A percentile compares a stretch with the other conserved stretches of the same genome.
phyloP scores from a whole-genome alignment of 441 rosid species.

The Croton setiger region DNA sequence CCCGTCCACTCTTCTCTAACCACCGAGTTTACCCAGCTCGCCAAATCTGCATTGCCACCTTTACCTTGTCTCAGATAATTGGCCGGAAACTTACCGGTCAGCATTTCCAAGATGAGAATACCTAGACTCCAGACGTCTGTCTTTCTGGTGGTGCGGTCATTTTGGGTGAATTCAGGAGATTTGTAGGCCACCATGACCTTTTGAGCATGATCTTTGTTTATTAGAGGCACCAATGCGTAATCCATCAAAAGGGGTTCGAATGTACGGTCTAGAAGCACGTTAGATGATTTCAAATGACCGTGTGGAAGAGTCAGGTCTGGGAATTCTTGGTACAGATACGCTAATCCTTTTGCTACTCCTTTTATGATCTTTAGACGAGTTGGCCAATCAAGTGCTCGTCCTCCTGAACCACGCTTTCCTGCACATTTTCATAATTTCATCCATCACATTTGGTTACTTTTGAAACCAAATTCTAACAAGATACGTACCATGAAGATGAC shows the following conservation, averaged over 20 bases:
- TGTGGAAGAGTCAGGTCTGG: slow-evolving; percentile 53
- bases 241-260: slow-evolving; percentile 59
- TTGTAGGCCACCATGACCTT: slow-evolving; percentile 70
- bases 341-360: slow-evolving; percentile 75
- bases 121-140: slow-evolving; percentile 94
- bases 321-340: slow-evolving; percentile 55
- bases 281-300: slow-evolving; percentile 87
- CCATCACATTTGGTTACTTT: too few relatives aligned
- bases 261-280: slow-evolving; percentile 55
- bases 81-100: slow-evolving; percentile 81
- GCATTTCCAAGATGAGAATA: slow-evolving; percentile 63
- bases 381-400: slow-evolving; percentile 62
- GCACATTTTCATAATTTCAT: too few relatives aligned
- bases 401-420: slow-evolving; percentile 47
- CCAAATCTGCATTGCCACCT: slow-evolving; percentile 52
- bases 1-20: slow-evolving; percentile 84
- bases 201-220: slow-evolving; percentile 63
- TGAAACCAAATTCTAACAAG: too few relatives aligned
- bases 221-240: slow-evolving; percentile 55
- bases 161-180: slow-evolving; percentile 68
- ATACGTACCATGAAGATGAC: slow-evolving; percentile 68
- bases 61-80: slow-evolving; percentile 61
- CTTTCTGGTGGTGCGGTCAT: slow-evolving; percentile 43
- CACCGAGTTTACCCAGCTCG: slow-evolving; percentile 75
- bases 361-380: slow-evolving; percentile 65